Percentiles rank a stretch among this genome's conserved stretches.
These are phyloP conservation scores for Colletotrichum shisoi DNA, from an alignment of 2,329 filamentous ascomycete genomes.

Conservation along the genomic window DNA sequence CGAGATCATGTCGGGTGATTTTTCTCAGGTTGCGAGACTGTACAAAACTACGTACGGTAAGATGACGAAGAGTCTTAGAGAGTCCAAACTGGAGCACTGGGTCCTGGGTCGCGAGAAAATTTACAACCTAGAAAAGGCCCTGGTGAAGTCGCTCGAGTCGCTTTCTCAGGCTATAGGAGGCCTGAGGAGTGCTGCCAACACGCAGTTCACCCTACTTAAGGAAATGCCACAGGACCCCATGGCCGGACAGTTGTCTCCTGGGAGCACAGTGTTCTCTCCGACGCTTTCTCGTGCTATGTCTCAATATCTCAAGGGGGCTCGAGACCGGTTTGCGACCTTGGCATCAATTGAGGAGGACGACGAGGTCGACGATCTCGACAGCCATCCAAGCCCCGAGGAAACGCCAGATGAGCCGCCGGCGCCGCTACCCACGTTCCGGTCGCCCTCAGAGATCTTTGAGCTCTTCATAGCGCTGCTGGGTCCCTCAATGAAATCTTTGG, in stretches of 20 bases:
- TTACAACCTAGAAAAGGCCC: slow-evolving; percentile 78
- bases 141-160: slow-evolving; percentile 84
- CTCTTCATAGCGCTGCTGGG: slow-evolving; percentile 88
- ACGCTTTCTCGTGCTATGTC: slow-evolving; percentile 44
- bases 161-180: slow-evolving; percentile 90
- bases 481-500: slow-evolving; percentile 95
- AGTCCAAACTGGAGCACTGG: slow-evolving; percentile 91
- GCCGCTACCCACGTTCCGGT: slow-evolving; percentile 55
- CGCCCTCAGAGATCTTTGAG: slow-evolving; percentile 86
- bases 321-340: slow-evolving; percentile 58
- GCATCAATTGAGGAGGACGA: slow-evolving; percentile 72
- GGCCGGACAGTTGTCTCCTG: slow-evolving; percentile 47
- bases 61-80: slow-evolving; percentile 79
- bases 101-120: slow-evolving; percentile 79
- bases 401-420: slow-evolving; percentile 41
- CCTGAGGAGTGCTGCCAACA: slow-evolving; percentile 84
- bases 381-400: slow-evolving; percentile 56
- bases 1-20: slow-evolving; percentile 73
- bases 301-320: slow-evolving; percentile 51
- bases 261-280: slow-evolving; percentile 46
- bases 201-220: slow-evolving; percentile 84
- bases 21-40: slow-evolving; percentile 65
- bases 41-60: slow-evolving; percentile 74
- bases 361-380: slow-evolving; percentile 48
- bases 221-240: slow-evolving; percentile 58